Percentiles rank a stretch among this genome's conserved stretches.
Conservation (phyloP, 805 yeast genomes). For the Candida nanaspora region DNA sequence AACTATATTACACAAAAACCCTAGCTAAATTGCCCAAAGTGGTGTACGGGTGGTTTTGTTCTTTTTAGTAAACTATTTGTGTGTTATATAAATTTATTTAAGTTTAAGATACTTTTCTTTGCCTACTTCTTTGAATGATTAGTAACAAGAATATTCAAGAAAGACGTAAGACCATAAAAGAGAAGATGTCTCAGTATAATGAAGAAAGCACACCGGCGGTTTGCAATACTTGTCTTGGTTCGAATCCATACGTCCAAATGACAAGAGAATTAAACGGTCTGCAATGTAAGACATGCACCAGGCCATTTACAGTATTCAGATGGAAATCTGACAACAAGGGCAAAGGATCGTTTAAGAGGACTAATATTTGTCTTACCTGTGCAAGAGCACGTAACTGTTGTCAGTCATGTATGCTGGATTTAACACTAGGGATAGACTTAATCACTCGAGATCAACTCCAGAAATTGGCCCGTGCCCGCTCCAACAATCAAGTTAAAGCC, state of each 20-base stretch:
- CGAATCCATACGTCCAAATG: constrained; percentile 60
- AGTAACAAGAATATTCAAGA: constrained; percentile 1
- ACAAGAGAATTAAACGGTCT: constrained; percentile 62
- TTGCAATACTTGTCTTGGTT: constrained; percentile 70
- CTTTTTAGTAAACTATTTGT: too few relatives aligned
- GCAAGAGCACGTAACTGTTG: constrained; percentile 77
- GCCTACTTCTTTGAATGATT: too few relatives aligned
- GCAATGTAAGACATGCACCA: constrained; percentile 79
- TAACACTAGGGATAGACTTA: constrained; percentile 74
- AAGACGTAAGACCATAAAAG: neutral
- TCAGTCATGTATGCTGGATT: constrained; percentile 80
- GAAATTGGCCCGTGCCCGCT: constrained; percentile 68
- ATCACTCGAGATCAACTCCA: constrained; percentile 75
- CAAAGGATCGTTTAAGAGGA: constrained; percentile 43
- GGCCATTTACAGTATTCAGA: constrained; percentile 75
- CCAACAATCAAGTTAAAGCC: too few relatives aligned
- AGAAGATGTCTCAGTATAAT: constrained; percentile 6
- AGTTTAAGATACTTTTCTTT: too few relatives aligned
- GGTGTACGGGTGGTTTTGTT: too few relatives aligned
- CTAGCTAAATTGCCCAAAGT: too few relatives aligned
- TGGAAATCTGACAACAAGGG: constrained; percentile 49
- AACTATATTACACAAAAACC: too few relatives aligned
- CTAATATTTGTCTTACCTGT: constrained; percentile 74
- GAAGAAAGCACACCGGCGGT: constrained; percentile 44
- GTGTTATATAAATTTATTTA: too few relatives aligned